Conservation (phyloP, 345 rosid species). For the Rubroshorea leprosula region DNA sequence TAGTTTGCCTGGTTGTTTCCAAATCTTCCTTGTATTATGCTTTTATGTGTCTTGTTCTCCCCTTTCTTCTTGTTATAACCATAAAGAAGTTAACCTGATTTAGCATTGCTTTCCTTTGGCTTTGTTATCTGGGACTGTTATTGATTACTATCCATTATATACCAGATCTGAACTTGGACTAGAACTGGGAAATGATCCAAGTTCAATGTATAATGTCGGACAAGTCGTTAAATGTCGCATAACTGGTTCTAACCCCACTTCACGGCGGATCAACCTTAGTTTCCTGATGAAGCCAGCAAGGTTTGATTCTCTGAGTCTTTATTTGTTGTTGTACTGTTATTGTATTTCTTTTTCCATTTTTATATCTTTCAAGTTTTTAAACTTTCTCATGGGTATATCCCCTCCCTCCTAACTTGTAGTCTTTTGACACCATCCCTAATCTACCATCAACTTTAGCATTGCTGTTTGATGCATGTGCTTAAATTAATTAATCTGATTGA, state of each 20-base stretch:
- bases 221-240: constrained; percentile 96
- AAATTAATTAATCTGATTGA: too few species aligned
- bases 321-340: not conserved
- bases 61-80: too few species aligned
- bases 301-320: constrained; percentile 32
- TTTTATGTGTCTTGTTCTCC: too few species aligned
- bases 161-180: constrained; percentile 89
- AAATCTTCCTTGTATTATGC: too few species aligned
- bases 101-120: not conserved
- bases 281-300: constrained; percentile 68
- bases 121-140: constrained; percentile 17
- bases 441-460: too few species aligned
- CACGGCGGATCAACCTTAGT: constrained; percentile 79
- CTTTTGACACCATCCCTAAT: too few species aligned
- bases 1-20: too few species aligned
- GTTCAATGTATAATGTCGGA: constrained; percentile 72
- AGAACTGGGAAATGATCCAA: constrained; percentile 66
- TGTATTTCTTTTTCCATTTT: constrained; percentile 1
- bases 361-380: too few species aligned
- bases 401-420: too few species aligned
- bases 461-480: too few species aligned
- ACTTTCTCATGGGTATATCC: too few species aligned
- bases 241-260: constrained; percentile 51
- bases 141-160: constrained; percentile 21
- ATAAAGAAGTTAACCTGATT: not conserved